Conservation (phyloP, 2,329 filamentous ascomycete species). For the Xylariales sp. region DNA sequence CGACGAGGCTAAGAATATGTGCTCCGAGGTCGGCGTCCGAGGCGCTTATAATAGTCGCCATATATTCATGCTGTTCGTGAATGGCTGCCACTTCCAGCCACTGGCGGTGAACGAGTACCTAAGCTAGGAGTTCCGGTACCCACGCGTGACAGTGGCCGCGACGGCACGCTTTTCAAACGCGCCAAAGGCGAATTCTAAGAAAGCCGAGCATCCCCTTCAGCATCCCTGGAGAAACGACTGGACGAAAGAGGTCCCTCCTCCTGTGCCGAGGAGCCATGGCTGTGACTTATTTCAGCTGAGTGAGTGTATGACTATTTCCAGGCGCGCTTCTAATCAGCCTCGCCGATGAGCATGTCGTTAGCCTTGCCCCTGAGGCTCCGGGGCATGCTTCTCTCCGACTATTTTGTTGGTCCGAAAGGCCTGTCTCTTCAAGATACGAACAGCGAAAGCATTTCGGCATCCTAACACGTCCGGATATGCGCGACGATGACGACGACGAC, state of each 20-base stretch:
- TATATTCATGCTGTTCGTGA: constrained; percentile 47
- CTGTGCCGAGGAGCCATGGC: constrained; percentile 40
- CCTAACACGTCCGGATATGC: no score
- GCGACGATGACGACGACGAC: no score
- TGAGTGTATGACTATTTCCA: constrained; percentile 12
- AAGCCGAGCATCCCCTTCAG: constrained; percentile 18
- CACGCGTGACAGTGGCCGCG: constrained; percentile 45
- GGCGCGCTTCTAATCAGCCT: not conserved
- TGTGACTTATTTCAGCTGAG: constrained; percentile 35
- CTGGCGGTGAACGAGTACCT: constrained; percentile 50
- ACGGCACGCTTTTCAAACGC: constrained; percentile 42
- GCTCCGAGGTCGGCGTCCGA: constrained; percentile 46
- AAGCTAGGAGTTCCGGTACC: constrained; percentile 51
- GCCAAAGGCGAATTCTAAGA: constrained; percentile 36
- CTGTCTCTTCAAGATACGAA: not conserved
- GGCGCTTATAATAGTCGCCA: constrained; percentile 52
- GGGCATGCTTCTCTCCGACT: no score
- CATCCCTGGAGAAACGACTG: constrained; percentile 47
- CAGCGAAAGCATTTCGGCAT: not conserved
- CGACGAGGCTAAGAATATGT: constrained; percentile 18
- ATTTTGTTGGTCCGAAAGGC: no score
- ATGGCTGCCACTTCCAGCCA: constrained; percentile 49
- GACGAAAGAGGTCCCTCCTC: constrained; percentile 40
- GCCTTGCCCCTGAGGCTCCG: not conserved
- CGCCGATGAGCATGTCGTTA: not conserved